These are phyloP conservation scores for Trametes pubescens DNA, from an alignment of 1,284 basidiomycete genomes.

Conservation along the genomic window DNA sequence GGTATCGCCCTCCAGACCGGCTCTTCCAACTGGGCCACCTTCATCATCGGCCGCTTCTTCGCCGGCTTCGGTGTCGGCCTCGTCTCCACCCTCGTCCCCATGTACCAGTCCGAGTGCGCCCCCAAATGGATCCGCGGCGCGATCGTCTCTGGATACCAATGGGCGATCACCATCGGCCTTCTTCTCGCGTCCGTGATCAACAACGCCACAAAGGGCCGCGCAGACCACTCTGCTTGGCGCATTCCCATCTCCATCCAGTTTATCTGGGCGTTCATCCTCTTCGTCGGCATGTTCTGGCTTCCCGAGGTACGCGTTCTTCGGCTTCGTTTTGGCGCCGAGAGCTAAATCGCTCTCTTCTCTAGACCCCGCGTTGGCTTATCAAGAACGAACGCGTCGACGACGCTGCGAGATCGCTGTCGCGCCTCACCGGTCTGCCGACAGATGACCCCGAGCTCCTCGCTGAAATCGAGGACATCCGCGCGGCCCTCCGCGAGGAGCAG, in stretches of 20 bases:
- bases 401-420: conserved; percentile 68
- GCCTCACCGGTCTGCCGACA: conserved; percentile 62
- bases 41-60: conserved; percentile 81
- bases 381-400: conserved; percentile 69
- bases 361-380: conserved; percentile 88
- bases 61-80: conserved; percentile 88
- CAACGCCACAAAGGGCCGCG: conserved; percentile 74
- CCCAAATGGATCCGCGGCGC: conserved; percentile 67
- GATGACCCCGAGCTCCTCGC: conserved; percentile 62
- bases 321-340: conserved; percentile 18
- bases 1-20: conserved; percentile 77
- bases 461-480: conserved; percentile 77
- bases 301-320: conserved; percentile 60
- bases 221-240: conserved; percentile 72
- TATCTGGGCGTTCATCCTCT: conserved; percentile 68
- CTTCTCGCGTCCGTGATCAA: conserved; percentile 81
- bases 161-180: conserved; percentile 86
- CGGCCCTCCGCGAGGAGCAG: conserved; percentile 73
- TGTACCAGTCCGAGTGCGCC: conserved; percentile 82
- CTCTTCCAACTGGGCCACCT: conserved; percentile 58
- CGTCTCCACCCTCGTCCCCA: conserved; percentile 69
- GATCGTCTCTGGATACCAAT: conserved; percentile 85
- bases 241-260: conserved; percentile 86
- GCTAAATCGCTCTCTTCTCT: conserved; percentile 25
- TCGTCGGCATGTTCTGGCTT: conserved; percentile 69